These are phyloP conservation scores for Aspergillus novoparasiticus DNA, from an alignment of 2,329 filamentous ascomycete genomes.

Conservation along the genomic window DNA sequence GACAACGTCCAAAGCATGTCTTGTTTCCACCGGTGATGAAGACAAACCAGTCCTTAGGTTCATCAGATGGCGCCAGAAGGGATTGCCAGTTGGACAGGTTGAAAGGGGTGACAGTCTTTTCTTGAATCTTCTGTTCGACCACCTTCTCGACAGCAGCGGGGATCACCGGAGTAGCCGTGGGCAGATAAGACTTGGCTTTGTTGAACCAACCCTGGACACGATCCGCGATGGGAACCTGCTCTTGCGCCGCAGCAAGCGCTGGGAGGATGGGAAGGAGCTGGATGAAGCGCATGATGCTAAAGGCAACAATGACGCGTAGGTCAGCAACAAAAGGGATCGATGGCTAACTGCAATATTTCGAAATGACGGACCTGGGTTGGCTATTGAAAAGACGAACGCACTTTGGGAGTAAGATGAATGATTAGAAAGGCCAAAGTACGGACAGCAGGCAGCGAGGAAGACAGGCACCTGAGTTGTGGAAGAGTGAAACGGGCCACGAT, in stretches of 20 bases:
- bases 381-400: conserved; percentile 19
- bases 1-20: conserved; percentile 64
- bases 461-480: conserved; percentile 23
- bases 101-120: conserved; percentile 54
- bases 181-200: conserved; percentile 58
- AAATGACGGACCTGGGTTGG: conserved; percentile 23
- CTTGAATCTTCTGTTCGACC: conserved; percentile 52
- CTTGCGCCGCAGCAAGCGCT: conserved; percentile 57
- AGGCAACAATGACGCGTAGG: conserved; percentile 24
- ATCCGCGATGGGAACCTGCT: conserved; percentile 57
- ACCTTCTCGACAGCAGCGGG: conserved; percentile 40
- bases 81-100: conserved; percentile 61
- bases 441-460: conserved; percentile 28
- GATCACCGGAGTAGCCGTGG: conserved; percentile 47
- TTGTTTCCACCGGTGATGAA: conserved; percentile 66
- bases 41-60: conserved; percentile 59
- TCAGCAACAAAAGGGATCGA: conserved; percentile 12
- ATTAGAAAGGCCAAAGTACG: conserved; percentile 24
- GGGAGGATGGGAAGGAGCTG: conserved; percentile 52
- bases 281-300: conserved; percentile 55
- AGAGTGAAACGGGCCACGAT: conserved; percentile 26
- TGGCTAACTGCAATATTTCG: conserved; percentile 6
- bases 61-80: conserved; percentile 47
- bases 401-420: conserved; percentile 19
- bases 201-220: conserved; percentile 51